Evolutionary conservation across 495 filamentous ascomycete genomes (phyloP).

Genomic region (Penicillium ucsense): DNA sequence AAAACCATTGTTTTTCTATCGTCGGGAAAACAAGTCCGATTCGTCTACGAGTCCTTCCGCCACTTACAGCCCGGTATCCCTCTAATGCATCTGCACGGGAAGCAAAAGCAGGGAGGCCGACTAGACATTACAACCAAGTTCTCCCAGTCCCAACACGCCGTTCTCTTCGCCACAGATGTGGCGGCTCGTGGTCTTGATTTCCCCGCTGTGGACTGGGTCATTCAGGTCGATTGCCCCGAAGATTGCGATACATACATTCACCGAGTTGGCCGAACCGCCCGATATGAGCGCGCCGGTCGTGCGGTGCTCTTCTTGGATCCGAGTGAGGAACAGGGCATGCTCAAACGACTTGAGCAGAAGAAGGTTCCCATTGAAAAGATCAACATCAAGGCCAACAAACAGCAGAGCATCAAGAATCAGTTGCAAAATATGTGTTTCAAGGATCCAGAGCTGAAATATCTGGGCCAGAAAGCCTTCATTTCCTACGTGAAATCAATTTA

Average conservation of each 20-base stretch:
- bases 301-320: conserved; percentile 90
- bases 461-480: conserved; percentile 92
- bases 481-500: conserved; percentile 75
- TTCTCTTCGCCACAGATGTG: conserved; percentile 92
- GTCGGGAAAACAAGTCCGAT: conserved; percentile 91
- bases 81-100: conserved; percentile 87
- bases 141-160: conserved; percentile 63
- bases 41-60: conserved; percentile 86
- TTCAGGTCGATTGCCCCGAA: conserved; percentile 90
- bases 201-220: conserved; percentile 94
- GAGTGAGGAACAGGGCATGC: conserved; percentile 79
- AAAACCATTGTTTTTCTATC: conserved; percentile 94
- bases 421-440: conserved; percentile 92
- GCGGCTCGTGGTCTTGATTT: conserved; percentile 91
- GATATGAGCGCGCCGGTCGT: conserved; percentile 79
- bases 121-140: conserved; percentile 80
- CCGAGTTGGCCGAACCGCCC: conserved; percentile 85
- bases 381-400: conserved; percentile 81
- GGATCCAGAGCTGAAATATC: conserved; percentile 85
- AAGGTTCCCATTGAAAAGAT: conserved; percentile 79
- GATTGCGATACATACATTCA: conserved; percentile 98
- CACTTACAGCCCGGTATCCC: conserved; percentile 92
- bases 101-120: conserved; percentile 83
- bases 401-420: conserved; percentile 70
- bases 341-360: conserved; percentile 72